A percentile compares a stretch with the other conserved stretches of the same genome.
Evolutionary conservation across 352 stramenopile genomes (phyloP).

Genomic region (Peronospora destructor): DNA sequence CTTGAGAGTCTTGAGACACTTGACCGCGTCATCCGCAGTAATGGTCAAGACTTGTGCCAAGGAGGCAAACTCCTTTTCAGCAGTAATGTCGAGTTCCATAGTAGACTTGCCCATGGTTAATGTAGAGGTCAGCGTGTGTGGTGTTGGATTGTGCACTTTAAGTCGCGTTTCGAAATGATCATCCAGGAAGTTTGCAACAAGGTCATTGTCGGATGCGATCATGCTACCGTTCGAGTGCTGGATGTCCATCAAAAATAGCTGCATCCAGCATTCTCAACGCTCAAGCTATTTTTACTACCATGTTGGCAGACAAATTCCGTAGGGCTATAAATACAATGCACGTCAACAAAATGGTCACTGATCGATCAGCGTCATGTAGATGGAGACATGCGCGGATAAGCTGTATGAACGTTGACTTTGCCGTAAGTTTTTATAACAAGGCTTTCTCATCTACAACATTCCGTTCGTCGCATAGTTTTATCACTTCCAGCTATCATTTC

Average conservation of each 20-base stretch:
- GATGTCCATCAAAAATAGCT: constrained; percentile 3
- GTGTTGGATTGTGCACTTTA: constrained; percentile 4
- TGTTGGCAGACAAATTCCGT: too few relatives aligned
- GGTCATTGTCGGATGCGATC: neutral
- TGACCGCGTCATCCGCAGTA: constrained; percentile 13
- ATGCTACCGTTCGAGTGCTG: too few relatives aligned
- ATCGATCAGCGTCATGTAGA: too few relatives aligned
- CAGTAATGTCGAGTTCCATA: neutral
- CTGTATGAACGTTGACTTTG: too few relatives aligned
- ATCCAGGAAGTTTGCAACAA: neutral
- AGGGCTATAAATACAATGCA: too few relatives aligned
- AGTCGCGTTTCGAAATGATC: constrained; percentile 15
- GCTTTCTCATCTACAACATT: neutral
- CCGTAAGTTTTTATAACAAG: too few relatives aligned
- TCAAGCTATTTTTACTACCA: too few relatives aligned
- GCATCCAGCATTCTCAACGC: neutral
- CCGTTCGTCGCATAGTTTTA: neutral
- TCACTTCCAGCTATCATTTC: constrained; percentile 4
- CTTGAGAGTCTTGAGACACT: constrained; percentile 19
- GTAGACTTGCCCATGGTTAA: neutral
- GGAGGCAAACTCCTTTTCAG: constrained; percentile 16
- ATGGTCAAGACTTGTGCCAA: constrained; percentile 12
- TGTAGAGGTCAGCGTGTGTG: too few relatives aligned
- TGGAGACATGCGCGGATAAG: too few relatives aligned
- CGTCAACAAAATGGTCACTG: too few relatives aligned